phyloP scores from a whole-genome alignment of 1,139 yeast genomes.

The Taiozyma sp. region DNA sequence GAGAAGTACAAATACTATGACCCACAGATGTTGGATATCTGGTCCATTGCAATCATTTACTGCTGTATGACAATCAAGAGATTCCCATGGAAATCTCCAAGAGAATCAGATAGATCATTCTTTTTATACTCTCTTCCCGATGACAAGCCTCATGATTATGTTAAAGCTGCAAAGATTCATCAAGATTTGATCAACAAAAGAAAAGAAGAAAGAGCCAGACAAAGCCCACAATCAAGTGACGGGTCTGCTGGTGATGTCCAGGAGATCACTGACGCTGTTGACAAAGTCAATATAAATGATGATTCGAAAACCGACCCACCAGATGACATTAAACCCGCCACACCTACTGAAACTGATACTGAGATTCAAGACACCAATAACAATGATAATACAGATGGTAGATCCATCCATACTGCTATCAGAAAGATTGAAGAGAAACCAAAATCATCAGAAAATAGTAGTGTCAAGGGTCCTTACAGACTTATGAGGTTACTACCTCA shows the following conservation, averaged over 20 bases:
- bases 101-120: slow-evolving; percentile 81
- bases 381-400: neutral
- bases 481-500: slow-evolving; percentile 82
- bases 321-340: neutral
- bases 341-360: neutral
- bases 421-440: slow-evolving; percentile 6
- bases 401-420: neutral
- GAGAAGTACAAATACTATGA: slow-evolving; percentile 60
- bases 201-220: slow-evolving; percentile 26
- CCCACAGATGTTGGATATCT: slow-evolving; percentile 89
- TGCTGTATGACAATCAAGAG: slow-evolving; percentile 94
- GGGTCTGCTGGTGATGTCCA: slow-evolving; percentile 20
- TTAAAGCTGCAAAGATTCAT: slow-evolving; percentile 44
- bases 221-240: slow-evolving; percentile 9
- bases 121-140: slow-evolving; percentile 47
- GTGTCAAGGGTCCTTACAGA: slow-evolving; percentile 76
- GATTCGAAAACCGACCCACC: neutral
- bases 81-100: slow-evolving; percentile 97
- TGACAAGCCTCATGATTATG: slow-evolving; percentile 38
- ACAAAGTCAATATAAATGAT: neutral
- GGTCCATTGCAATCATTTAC: slow-evolving; percentile 94
- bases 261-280: slow-evolving; percentile 4
- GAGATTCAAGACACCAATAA: neutral
- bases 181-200: slow-evolving; percentile 36
- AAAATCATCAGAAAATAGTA: neutral